phyloP scores from a whole-genome alignment of 305 asterid species.

The Fraxinus velutina region DNA sequence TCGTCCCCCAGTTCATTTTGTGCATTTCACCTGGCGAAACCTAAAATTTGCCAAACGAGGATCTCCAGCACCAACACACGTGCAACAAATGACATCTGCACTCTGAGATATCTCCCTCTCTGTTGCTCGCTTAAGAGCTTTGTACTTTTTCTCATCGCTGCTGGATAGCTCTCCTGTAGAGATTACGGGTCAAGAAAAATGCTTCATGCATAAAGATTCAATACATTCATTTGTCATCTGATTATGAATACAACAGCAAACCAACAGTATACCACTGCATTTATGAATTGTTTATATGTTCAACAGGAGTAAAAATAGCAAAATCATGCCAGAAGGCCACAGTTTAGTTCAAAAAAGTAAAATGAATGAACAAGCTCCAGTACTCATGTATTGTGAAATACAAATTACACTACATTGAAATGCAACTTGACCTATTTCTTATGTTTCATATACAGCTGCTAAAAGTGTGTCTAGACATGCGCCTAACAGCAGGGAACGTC shows the following conservation, averaged over 20 bases:
- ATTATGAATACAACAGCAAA: neutral
- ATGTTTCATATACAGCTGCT: neutral
- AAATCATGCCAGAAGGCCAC: neutral
- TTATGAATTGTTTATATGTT: slow-evolving; percentile 7
- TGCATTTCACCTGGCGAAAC: slow-evolving; percentile 74
- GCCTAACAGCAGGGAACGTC: neutral
- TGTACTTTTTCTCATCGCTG: slow-evolving; percentile 93
- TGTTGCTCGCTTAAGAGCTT: slow-evolving; percentile 89
- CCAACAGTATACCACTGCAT: neutral
- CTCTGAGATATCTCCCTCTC: slow-evolving; percentile 99
- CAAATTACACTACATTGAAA: neutral
- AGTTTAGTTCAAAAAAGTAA: neutral
- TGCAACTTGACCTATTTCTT: neutral
- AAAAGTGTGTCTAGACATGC: neutral
- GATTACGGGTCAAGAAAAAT: neutral
- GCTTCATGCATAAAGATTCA: neutral
- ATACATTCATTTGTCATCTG: slow-evolving; percentile 3
- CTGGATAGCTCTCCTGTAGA: slow-evolving; percentile 93
- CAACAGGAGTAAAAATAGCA: neutral
- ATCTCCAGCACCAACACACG: slow-evolving; percentile 99
- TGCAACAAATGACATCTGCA: slow-evolving; percentile 99
- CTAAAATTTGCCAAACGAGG: slow-evolving; percentile 96
- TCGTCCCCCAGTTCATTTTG: neutral
- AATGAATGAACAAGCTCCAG: neutral
- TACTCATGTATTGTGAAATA: neutral